These are phyloP conservation scores for Penicillium dipodomyicola DNA, from an alignment of 495 filamentous ascomycete genomes.

Conservation along the genomic window DNA sequence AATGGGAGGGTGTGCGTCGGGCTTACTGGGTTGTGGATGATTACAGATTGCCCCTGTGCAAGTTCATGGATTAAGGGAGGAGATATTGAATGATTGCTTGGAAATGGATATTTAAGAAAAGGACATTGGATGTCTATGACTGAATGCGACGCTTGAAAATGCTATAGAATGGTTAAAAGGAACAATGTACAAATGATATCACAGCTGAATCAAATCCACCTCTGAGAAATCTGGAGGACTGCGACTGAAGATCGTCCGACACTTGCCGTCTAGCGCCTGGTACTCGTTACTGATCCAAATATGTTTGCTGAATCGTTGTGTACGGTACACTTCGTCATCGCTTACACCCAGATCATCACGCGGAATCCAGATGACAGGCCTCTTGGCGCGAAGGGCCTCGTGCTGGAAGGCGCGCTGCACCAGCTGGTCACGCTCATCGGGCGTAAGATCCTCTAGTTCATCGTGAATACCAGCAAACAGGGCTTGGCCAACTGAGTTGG, in stretches of 20 bases:
- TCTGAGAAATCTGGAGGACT: constrained; percentile 92
- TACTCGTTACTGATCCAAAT: constrained; percentile 96
- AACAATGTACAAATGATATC: constrained; percentile 21
- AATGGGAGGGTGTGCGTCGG: constrained; percentile 83
- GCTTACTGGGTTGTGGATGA: constrained; percentile 83
- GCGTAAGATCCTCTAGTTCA: constrained; percentile 90
- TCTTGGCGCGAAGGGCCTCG: constrained; percentile 76
- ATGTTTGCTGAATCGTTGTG: constrained; percentile 70
- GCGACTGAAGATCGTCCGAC: constrained; percentile 79
- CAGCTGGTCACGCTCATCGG: constrained; percentile 83
- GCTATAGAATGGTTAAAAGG: constrained; percentile 20
- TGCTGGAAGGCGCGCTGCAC: constrained; percentile 91
- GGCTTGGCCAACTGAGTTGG: constrained; percentile 62
- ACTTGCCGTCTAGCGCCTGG: constrained; percentile 79
- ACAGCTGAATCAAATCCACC: constrained; percentile 84
- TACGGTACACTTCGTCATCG: constrained; percentile 84
- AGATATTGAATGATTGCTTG: constrained; percentile 2
- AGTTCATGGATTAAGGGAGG: constrained; percentile 52
- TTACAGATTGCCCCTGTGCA: constrained; percentile 67
- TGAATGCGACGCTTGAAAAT: constrained; percentile 27
- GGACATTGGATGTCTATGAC: constrained; percentile 13
- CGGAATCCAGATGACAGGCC: constrained; percentile 92
- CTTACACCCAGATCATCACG: constrained; percentile 86
- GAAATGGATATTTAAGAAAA: background rate
- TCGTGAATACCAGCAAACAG: constrained; percentile 85